These are phyloP conservation scores for Emiliania huxleyi DNA, from an alignment of 78 protist genomes.

Conservation along the genomic window DNA sequence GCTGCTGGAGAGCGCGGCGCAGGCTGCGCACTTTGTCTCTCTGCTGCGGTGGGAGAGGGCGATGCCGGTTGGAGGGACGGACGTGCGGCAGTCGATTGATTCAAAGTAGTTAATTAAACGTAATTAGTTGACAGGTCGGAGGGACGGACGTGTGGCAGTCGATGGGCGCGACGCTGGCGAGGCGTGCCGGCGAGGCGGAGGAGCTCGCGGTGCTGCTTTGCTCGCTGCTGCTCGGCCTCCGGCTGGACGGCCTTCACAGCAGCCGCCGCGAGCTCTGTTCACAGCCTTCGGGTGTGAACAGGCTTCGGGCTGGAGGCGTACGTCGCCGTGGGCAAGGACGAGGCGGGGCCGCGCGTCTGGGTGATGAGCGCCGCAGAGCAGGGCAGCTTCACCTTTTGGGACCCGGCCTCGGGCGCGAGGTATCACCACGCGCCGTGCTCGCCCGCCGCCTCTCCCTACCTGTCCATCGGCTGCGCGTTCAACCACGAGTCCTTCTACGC, in stretches of 20 bases:
- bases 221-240: constrained; percentile 56
- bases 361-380: constrained; percentile 31
- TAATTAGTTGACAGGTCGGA: too few species aligned
- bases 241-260: too few species aligned
- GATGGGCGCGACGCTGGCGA: neutral
- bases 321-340: constrained; percentile 32
- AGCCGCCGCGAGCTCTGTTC: too few species aligned
- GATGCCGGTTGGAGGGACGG: neutral
- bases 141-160: constrained; percentile 38
- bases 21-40: constrained; percentile 57
- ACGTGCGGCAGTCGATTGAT: too few species aligned
- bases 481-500: constrained; percentile 32
- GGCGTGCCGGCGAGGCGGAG: neutral
- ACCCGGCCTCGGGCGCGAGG: neutral
- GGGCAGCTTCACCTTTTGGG: constrained; percentile 41
- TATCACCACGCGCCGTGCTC: too few species aligned
- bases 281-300: too few species aligned
- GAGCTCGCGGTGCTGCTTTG: constrained; percentile 56
- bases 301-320: constrained; percentile 57
- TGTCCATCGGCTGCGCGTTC: constrained; percentile 23
- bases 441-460: too few species aligned
- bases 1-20: constrained; percentile 9
- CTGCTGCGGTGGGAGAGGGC: neutral
- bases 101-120: too few species aligned
- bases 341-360: neutral